phyloP scores from a whole-genome alignment of 2,329 filamentous ascomycete genomes.

The Pestalotiopsis sp. region DNA sequence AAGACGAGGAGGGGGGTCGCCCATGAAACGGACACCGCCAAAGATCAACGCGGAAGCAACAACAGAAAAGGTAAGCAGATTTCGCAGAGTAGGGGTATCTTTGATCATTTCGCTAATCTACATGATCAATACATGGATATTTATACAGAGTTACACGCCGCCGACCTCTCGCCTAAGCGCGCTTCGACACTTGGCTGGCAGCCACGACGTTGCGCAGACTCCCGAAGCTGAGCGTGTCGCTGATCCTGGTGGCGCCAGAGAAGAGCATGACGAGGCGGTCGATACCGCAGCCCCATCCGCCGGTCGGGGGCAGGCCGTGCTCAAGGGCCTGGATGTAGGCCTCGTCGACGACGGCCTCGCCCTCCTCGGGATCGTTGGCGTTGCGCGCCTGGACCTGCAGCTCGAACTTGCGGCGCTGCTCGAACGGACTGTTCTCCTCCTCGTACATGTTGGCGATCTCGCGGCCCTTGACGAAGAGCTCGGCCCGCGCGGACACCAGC shows the following conservation, averaged over 20 bases:
- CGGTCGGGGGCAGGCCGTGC: constrained; percentile 91
- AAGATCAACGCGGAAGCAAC: neutral
- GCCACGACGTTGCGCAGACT: constrained; percentile 72
- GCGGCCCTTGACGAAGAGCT: constrained; percentile 78
- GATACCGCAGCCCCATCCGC: constrained; percentile 93
- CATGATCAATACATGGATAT: neutral
- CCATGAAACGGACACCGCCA: neutral
- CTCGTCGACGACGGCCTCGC: constrained; percentile 66
- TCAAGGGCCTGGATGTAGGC: constrained; percentile 84
- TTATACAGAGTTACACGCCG: neutral
- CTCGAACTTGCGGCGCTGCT: constrained; percentile 82
- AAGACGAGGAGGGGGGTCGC: neutral
- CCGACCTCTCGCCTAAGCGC: neutral
- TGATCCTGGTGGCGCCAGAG: constrained; percentile 75
- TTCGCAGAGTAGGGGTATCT: neutral
- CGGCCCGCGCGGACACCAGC: constrained; percentile 77
- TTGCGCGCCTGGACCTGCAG: constrained; percentile 44
- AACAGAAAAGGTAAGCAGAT: neutral
- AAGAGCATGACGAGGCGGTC: constrained; percentile 93
- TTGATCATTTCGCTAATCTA: constrained; percentile 8
- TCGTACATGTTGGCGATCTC: constrained; percentile 98
- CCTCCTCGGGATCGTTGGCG: constrained; percentile 46
- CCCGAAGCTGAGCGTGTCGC: constrained; percentile 87
- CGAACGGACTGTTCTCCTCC: constrained; percentile 91
- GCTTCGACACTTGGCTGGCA: constrained; percentile 10